Evolutionary conservation across 2,329 filamentous ascomycete genomes (phyloP).

Genomic region (Lasiodiplodia gonubiensis): DNA sequence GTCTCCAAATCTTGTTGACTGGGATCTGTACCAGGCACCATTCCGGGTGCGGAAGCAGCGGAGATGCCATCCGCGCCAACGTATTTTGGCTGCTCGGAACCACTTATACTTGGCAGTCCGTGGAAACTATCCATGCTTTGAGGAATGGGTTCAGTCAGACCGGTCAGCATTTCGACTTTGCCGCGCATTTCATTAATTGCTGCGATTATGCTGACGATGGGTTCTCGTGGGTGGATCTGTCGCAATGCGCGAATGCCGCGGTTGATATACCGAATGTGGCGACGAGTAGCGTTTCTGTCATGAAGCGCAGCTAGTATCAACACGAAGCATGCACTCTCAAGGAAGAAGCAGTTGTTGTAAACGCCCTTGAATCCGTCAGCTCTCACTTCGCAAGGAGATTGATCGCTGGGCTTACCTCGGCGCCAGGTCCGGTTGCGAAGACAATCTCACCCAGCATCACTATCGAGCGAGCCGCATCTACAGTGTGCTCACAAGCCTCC

Average conservation of each 20-base stretch:
- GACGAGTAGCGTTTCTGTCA: slow-evolving; percentile 12
- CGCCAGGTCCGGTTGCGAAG: slow-evolving; percentile 8
- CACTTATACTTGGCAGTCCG: background rate
- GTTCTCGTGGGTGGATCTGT: slow-evolving; percentile 14
- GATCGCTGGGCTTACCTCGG: background rate
- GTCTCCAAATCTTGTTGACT: slow-evolving; percentile 16
- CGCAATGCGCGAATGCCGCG: slow-evolving; percentile 24
- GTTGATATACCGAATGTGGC: slow-evolving; percentile 23
- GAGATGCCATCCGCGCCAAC: background rate
- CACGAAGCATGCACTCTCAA: slow-evolving; percentile 27
- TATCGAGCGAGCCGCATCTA: slow-evolving; percentile 26
- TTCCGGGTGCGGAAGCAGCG: background rate
- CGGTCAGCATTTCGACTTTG: slow-evolving; percentile 22
- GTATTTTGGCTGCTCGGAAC: background rate
- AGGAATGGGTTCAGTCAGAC: background rate
- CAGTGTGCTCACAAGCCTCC: slow-evolving; percentile 26
- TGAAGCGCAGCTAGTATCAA: slow-evolving; percentile 26
- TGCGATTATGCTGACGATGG: slow-evolving; percentile 23
- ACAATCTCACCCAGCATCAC: slow-evolving; percentile 19
- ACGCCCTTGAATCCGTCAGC: slow-evolving; percentile 2
- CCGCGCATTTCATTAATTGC: slow-evolving; percentile 20
- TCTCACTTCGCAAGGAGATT: background rate
- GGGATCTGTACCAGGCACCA: slow-evolving; percentile 5
- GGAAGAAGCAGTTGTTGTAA: slow-evolving; percentile 27
- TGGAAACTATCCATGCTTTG: background rate